Conservation (phyloP, 2,329 filamentous ascomycete species). For the Hypoxylon sp. region DNA sequence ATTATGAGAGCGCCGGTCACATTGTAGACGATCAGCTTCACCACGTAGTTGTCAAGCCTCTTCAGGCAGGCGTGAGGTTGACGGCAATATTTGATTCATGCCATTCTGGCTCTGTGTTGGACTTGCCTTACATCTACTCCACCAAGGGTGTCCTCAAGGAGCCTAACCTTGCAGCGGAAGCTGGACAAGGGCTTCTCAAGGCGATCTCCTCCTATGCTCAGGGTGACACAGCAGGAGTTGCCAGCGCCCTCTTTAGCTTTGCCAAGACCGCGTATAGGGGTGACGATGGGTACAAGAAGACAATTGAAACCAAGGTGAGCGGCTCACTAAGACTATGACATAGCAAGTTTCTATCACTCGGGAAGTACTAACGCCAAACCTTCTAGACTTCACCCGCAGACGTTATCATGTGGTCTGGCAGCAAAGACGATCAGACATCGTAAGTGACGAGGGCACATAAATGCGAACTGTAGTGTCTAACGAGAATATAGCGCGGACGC, state of each 20-base stretch:
- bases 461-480: constrained; percentile 17
- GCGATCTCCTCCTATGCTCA: constrained; percentile 70
- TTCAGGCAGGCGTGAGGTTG: constrained; percentile 67
- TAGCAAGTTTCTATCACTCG: not conserved
- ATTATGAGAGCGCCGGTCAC: constrained; percentile 82
- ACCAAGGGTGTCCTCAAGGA: constrained; percentile 77
- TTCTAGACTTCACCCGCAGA: constrained; percentile 84
- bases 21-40: constrained; percentile 90
- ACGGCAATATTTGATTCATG: constrained; percentile 76
- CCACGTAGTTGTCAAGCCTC: constrained; percentile 73
- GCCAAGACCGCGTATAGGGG: constrained; percentile 90
- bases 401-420: constrained; percentile 97
- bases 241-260: constrained; percentile 82
- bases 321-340: not conserved
- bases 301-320: constrained; percentile 77
- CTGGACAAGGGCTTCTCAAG: constrained; percentile 71
- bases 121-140: constrained; percentile 76
- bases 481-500: constrained; percentile 79
- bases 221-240: constrained; percentile 86
- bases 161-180: constrained; percentile 76
- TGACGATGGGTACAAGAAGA: constrained; percentile 83
- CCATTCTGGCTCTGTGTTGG: constrained; percentile 74
- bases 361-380: constrained; percentile 2
- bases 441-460: constrained; percentile 73
- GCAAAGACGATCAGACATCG: constrained; percentile 96